Conservation (phyloP, 148 eudicot species). For the Oxyria digyna region DNA sequence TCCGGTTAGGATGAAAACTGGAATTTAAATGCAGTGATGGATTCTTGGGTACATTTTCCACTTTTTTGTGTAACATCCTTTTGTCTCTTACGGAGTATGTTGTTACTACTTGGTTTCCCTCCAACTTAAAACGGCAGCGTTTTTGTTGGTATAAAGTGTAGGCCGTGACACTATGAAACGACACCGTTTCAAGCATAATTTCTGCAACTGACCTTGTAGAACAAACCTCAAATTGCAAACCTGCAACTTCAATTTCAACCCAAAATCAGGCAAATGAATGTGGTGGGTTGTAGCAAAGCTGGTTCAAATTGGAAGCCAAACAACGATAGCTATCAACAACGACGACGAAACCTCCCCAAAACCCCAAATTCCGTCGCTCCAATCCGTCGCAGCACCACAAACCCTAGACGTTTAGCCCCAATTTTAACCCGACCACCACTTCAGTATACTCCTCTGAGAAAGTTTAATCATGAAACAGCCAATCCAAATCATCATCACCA, state of each 20-base stretch:
- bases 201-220: not conserved
- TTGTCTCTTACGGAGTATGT: no score
- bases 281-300: not conserved
- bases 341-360: constrained; percentile 16
- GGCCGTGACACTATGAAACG: no score
- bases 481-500: not conserved
- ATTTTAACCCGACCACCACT: not conserved
- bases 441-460: constrained; percentile 1
- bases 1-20: not conserved
- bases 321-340: not conserved
- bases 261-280: not conserved
- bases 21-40: not conserved
- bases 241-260: not conserved
- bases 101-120: not conserved
- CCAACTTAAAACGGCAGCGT: not conserved
- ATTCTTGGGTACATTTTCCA: not conserved
- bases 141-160: not conserved
- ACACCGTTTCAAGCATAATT: not conserved
- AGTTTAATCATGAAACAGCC: not conserved
- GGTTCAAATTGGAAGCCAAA: constrained; percentile 8
- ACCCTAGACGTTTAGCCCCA: not conserved
- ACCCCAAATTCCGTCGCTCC: constrained; percentile 14
- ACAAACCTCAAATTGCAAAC: not conserved
- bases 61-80: not conserved
- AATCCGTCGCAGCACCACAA: constrained; percentile 3